A percentile compares a stretch with the other conserved stretches of the same genome.
These are phyloP conservation scores for Cenococcum geophilum DNA, from an alignment of 495 filamentous ascomycete genomes.

Conservation along the genomic window DNA sequence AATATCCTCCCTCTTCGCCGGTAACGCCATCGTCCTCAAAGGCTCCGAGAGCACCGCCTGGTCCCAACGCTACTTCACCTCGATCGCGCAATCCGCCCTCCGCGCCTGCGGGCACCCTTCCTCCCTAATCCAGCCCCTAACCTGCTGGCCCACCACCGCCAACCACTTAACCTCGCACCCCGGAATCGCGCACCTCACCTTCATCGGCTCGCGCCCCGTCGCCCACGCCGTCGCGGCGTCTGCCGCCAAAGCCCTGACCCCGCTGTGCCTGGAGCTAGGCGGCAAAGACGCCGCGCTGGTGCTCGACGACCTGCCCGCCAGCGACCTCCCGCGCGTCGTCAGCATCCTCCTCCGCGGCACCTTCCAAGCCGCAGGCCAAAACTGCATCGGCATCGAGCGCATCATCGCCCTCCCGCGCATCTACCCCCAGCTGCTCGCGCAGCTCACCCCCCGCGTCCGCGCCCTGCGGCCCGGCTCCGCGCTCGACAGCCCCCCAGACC, in stretches of 20 bases:
- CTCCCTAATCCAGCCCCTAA: constrained; percentile 72
- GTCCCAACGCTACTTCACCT: constrained; percentile 74
- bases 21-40: constrained; percentile 88
- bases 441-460: constrained; percentile 65
- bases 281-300: constrained; percentile 95
- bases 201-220: constrained; percentile 85
- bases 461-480: constrained; percentile 64
- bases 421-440: constrained; percentile 64
- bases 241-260: constrained; percentile 75
- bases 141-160: constrained; percentile 81
- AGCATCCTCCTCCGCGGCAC: constrained; percentile 83
- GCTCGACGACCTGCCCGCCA: constrained; percentile 62
- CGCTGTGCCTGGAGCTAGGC: constrained; percentile 82
- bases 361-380: constrained; percentile 96
- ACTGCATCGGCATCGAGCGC: constrained; percentile 95
- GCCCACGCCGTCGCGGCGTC: constrained; percentile 82
- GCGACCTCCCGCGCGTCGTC: constrained; percentile 61
- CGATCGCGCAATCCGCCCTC: constrained; percentile 71
- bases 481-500: constrained; percentile 47
- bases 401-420: constrained; percentile 70
- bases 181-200: constrained; percentile 83
- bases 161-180: constrained; percentile 80
- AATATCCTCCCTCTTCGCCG: constrained; percentile 86
- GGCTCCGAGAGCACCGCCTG: constrained; percentile 90
- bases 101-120: constrained; percentile 77